Conservation (phyloP, 768 basidiomycete species). For the Termitomyces eurrhizus region DNA sequence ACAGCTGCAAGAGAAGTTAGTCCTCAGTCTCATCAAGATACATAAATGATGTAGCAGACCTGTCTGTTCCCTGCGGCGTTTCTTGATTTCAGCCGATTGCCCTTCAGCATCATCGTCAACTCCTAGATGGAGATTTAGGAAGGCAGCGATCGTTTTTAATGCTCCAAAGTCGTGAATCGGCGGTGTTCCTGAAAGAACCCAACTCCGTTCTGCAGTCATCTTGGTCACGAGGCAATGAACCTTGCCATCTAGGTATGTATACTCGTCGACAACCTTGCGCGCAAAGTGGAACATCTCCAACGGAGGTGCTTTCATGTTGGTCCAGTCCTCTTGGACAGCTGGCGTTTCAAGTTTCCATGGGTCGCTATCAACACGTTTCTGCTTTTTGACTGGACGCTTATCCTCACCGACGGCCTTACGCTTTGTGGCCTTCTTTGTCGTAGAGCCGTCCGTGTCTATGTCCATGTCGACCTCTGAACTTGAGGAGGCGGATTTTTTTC, state of each 20-base stretch:
- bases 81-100: conserved; percentile 70
- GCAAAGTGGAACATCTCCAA: conserved; percentile 92
- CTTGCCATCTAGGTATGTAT: conserved; percentile 85
- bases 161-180: conserved; percentile 89
- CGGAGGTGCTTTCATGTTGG: conserved; percentile 74
- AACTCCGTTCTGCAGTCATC: conserved; percentile 73
- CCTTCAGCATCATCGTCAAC: conserved; percentile 87
- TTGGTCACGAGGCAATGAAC: conserved; percentile 74
- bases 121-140: conserved; percentile 88
- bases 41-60: conserved; percentile 35
- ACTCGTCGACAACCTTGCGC: conserved; percentile 89
- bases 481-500: conserved; percentile 14
- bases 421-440: conserved; percentile 32
- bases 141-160: conserved; percentile 86
- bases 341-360: conserved; percentile 72
- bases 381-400: conserved; percentile 45
- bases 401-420: conserved; percentile 35
- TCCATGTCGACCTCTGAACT: conserved; percentile 46
- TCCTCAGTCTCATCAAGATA: conserved; percentile 6
- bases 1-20: conserved; percentile 47
- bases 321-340: conserved; percentile 70
- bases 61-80: conserved; percentile 79
- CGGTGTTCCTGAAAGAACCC: conserved; percentile 97
- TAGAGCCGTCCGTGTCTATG: conserved; percentile 42
- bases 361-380: conserved; percentile 60